Base-by-base conservation (phyloP, 2,329 filamentous ascomycete species). In the Pseudogymnoascus sp. region DNA sequence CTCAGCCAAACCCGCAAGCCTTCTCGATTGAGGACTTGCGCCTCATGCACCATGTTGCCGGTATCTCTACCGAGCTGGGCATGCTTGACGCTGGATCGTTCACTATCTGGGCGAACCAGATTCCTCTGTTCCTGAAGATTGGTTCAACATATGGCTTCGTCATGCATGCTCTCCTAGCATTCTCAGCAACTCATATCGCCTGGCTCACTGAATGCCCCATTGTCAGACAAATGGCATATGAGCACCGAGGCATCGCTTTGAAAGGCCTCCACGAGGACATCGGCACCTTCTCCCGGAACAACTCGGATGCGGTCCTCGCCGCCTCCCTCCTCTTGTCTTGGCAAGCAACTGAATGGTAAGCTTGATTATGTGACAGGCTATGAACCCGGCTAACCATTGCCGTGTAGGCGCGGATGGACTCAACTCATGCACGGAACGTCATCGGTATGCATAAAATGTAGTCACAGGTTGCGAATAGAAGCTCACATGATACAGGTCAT, bases 271-370 rank as follows among this genome's bases (percentile, higher is more conserved):
- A 96, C 71, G 88, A 92, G 71, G 91, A 92, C 29, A 92, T 97
- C 68, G 85, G 87, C 48, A 82, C 83, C 18, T 97, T 97, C 75
- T 95, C 89, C 2, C 86, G 86, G 69, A 86, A 88, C 60, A 96
- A 92, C 64, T 93, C 91, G 1, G 93, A 99, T 75, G 92, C 92
- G 45, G 87, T 97, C 65, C 82, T 99, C 61, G 93, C 92, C 27
- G 90, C 92, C 33, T 97, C 93, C 27, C 85, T 97, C 48, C 83
- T 97, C 58, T 82, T 99, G 59, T 95, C 92, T 37, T 97, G 94
- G 92, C 93, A 97, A 78, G 90, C 91, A 62, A 94, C 88, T 64
- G 93, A 97, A 78, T 97, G 92, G 93, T 95, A 82, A 80, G 87
- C 78, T 71, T 40, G 69, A 9, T 10, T 35, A 62, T 67, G 65